A percentile compares a stretch with the other conserved stretches of the same genome.
Conservation (phyloP, 2,329 filamentous ascomycete genomes). For the Blastomyces parvus region DNA sequence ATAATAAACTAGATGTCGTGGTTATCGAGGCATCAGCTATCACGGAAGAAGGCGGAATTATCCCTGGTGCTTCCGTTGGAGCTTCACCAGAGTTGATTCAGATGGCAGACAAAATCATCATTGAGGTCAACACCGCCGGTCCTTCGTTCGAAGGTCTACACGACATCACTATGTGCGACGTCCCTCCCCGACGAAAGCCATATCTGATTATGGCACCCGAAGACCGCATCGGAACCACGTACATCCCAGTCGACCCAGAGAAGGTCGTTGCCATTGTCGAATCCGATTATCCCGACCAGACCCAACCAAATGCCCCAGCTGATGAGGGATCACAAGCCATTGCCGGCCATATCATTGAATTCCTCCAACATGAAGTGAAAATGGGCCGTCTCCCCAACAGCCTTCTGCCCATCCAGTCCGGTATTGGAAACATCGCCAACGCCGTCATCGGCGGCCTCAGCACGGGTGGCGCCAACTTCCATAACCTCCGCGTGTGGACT, state of each 20-base stretch:
- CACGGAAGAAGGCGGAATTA: conserved; percentile 78
- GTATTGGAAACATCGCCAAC: conserved; percentile 89
- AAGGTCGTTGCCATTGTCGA: conserved; percentile 78
- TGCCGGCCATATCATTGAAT: conserved; percentile 70
- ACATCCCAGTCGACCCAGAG: conserved; percentile 75
- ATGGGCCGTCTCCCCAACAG: conserved; percentile 67
- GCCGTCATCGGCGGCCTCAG: conserved; percentile 77
- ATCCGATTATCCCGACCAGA: conserved; percentile 70
- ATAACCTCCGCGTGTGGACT: conserved; percentile 84
- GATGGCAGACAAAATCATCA: conserved; percentile 86
- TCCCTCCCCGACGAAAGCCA: conserved; percentile 71
- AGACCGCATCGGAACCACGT: conserved; percentile 73
- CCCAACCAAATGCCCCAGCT: conserved; percentile 63
- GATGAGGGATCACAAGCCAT: conserved; percentile 65
- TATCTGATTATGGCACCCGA: conserved; percentile 78
- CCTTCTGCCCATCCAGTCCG: conserved; percentile 72
- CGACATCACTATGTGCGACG: conserved; percentile 82
- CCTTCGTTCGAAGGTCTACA: conserved; percentile 81
- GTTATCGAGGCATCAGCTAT: conserved; percentile 82
- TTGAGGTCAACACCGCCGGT: conserved; percentile 81
- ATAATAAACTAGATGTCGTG: conserved; percentile 67
- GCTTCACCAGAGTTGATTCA: conserved; percentile 78
- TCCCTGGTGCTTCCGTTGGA: conserved; percentile 76
- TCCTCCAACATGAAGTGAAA: conserved; percentile 74
- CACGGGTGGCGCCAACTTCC: conserved; percentile 64